phyloP scores from a whole-genome alignment of 805 yeast species.

The Candida ficus region DNA sequence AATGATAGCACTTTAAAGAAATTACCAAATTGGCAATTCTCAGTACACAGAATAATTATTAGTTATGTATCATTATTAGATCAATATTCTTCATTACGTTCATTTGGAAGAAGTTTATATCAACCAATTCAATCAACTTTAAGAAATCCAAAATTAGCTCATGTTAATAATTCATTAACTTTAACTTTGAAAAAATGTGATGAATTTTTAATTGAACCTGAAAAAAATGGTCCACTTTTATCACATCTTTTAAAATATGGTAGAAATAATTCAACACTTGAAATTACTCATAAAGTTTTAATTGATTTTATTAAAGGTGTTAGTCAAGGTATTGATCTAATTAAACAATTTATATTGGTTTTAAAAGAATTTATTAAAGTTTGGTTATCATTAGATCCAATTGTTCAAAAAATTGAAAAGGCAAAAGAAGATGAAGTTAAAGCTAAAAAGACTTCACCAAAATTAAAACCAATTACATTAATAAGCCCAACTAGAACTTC shows the following conservation, averaged over 20 bases:
- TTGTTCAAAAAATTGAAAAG: conserved; percentile 12
- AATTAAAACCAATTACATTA: conserved; percentile 1
- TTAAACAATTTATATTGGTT: conserved; percentile 4
- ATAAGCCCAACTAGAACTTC: neutral
- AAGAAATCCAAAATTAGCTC: conserved; percentile 33
- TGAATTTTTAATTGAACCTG: conserved; percentile 32
- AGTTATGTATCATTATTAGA: conserved; percentile 34
- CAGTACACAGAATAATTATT: conserved; percentile 44
- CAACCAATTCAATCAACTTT: conserved; percentile 34
- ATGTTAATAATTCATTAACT: conserved; percentile 9
- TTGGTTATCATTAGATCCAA: conserved; percentile 13
- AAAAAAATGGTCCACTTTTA: conserved; percentile 39
- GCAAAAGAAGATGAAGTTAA: conserved; percentile 16
- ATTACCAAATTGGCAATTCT: conserved; percentile 32
- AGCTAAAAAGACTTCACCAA: conserved; percentile 3
- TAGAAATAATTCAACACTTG: conserved; percentile 32
- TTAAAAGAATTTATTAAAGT: conserved; percentile 14
- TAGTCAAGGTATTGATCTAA: conserved; percentile 8
- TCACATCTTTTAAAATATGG: conserved; percentile 38
- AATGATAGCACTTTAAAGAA: conserved; percentile 23
- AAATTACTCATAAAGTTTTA: conserved; percentile 28
- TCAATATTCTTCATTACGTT: conserved; percentile 34
- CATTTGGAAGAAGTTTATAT: conserved; percentile 37
- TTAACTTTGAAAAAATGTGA: conserved; percentile 28
- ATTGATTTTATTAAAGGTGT: conserved; percentile 25